phyloP scores from a whole-genome alignment of 352 stramenopile species.

The Phytophthora sp. region DNA sequence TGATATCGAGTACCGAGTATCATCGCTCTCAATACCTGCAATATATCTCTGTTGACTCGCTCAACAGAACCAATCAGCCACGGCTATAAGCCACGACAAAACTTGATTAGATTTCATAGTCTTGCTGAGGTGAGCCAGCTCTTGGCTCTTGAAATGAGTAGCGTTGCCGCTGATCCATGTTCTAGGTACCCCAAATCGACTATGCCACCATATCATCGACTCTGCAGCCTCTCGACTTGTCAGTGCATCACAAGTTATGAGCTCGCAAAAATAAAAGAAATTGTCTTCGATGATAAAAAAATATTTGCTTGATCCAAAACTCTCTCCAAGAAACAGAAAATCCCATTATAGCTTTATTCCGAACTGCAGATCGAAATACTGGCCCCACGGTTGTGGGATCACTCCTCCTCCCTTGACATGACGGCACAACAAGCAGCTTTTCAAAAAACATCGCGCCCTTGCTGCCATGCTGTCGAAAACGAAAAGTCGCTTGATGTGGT shows the following conservation, averaged over 20 bases:
- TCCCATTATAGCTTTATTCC: slow-evolving; percentile 8
- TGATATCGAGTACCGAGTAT: slow-evolving; percentile 4
- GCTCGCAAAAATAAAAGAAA: slow-evolving; percentile 18
- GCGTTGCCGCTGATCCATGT: slow-evolving; percentile 16
- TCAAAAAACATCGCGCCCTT: background rate
- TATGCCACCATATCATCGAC: slow-evolving; percentile 13
- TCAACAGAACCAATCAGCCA: slow-evolving; percentile 6
- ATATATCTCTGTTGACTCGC: background rate
- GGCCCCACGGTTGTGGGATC: slow-evolving; percentile 1
- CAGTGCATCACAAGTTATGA: slow-evolving; percentile 5
- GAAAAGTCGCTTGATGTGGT: slow-evolving; percentile 5
- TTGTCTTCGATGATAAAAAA: slow-evolving; percentile 20
- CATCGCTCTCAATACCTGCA: background rate
- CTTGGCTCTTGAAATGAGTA: slow-evolving; percentile 10
- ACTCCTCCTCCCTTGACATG: slow-evolving; percentile 4
- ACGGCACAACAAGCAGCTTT: slow-evolving; percentile 5
- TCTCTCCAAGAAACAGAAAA: slow-evolving; percentile 11
- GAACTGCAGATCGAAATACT: background rate
- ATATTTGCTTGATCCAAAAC: slow-evolving; percentile 7
- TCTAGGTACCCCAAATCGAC: slow-evolving; percentile 5
- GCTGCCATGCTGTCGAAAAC: background rate
- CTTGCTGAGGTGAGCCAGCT: slow-evolving; percentile 4
- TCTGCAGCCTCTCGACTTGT: slow-evolving; percentile 2
- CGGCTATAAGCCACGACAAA: slow-evolving; percentile 13
- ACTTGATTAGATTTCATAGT: slow-evolving; percentile 4